A percentile compares a stretch with the other conserved stretches of the same genome.
phyloP scores from a whole-genome alignment of 2,329 filamentous ascomycete species.

The Paraphoma chrysanthemicola region DNA sequence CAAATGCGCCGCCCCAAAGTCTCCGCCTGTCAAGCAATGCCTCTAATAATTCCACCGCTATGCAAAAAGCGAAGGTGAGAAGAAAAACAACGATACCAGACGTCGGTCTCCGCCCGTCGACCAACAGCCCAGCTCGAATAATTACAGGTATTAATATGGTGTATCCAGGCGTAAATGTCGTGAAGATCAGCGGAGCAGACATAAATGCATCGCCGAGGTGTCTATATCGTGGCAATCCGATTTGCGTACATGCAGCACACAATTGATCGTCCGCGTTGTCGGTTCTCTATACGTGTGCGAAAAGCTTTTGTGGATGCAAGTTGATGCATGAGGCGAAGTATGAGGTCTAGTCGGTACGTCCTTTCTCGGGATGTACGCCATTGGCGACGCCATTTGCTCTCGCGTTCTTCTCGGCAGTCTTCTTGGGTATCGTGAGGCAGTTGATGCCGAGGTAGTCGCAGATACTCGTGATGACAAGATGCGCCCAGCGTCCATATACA shows the following conservation, averaged over 20 bases:
- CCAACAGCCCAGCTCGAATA: not conserved
- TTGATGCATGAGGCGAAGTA: not conserved
- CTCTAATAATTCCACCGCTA: not conserved
- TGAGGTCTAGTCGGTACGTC: constrained; percentile 36
- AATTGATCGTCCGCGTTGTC: constrained; percentile 2
- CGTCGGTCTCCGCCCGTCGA: not conserved
- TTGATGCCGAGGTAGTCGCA: constrained; percentile 93
- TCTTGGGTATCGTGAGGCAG: constrained; percentile 78
- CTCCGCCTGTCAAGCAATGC: not conserved
- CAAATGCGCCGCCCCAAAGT: not conserved
- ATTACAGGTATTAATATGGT: constrained; percentile 9
- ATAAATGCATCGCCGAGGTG: constrained; percentile 3
- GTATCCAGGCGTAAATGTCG: constrained; percentile 6
- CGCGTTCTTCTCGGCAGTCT: constrained; percentile 32
- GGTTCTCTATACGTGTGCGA: not conserved
- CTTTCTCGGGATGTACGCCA: constrained; percentile 37
- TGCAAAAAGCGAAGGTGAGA: not conserved
- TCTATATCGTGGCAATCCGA: not conserved
- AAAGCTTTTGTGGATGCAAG: not conserved
- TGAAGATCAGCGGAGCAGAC: constrained; percentile 1
- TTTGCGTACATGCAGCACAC: constrained; percentile 1
- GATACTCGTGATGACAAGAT: constrained; percentile 87
- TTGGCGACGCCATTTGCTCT: constrained; percentile 38
- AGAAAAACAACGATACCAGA: not conserved
- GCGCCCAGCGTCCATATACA: constrained; percentile 94